phyloP scores from a whole-genome alignment of 768 basidiomycete genomes.

The Stropharia rugosoannulata region DNA sequence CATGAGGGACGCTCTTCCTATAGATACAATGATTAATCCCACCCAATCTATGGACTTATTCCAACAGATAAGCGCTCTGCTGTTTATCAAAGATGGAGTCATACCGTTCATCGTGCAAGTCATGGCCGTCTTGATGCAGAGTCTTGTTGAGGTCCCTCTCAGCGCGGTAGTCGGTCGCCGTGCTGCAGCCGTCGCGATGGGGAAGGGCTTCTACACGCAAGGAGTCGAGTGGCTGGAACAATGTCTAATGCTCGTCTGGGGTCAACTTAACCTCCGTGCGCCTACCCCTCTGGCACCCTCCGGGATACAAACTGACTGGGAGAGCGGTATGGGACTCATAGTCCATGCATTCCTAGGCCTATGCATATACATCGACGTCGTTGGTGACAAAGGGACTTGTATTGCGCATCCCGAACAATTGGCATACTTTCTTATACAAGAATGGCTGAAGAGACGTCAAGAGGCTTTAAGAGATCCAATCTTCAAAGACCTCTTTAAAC shows the following conservation, averaged over 20 bases:
- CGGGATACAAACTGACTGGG: not conserved
- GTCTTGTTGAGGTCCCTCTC: not conserved
- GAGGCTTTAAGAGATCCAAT: not conserved
- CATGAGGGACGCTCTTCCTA: not conserved
- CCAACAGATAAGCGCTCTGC: not conserved
- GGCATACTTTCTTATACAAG: not conserved
- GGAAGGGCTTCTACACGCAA: not conserved
- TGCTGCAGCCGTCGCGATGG: not conserved
- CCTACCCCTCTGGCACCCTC: not conserved
- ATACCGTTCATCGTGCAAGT: not conserved
- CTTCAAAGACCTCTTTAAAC: not conserved
- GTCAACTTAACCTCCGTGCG: not conserved
- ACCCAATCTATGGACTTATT: not conserved
- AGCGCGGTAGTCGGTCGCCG: not conserved
- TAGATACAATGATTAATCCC: not conserved
- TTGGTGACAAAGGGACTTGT: not conserved
- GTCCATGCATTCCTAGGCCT: not conserved
- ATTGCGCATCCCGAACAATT: not conserved
- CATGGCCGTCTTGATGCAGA: not conserved
- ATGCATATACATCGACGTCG: not conserved
- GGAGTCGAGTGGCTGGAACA: not conserved
- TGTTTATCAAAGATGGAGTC: not conserved
- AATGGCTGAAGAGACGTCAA: not conserved
- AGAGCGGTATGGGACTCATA: not conserved
- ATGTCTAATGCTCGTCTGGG: not conserved